phyloP scores from a whole-genome alignment of 805 yeast genomes.

The Schizosaccharomyces octosporus region DNA sequence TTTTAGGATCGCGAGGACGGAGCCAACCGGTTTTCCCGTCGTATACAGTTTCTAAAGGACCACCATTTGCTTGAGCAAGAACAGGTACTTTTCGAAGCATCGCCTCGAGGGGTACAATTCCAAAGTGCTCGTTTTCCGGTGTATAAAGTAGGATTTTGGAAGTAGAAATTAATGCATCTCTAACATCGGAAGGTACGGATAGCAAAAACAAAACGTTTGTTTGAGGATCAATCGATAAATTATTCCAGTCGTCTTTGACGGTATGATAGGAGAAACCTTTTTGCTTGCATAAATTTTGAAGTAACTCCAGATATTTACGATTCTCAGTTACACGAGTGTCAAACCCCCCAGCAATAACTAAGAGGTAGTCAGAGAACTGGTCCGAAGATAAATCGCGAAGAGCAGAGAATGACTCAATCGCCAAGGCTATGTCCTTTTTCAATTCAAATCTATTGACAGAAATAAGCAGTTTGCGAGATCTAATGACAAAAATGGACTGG shows the following conservation, averaged over 20 bases:
- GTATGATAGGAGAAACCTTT: slow-evolving; percentile 25
- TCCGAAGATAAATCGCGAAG: slow-evolving; percentile 13
- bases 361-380: slow-evolving; percentile 16
- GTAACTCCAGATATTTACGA: slow-evolving; percentile 38
- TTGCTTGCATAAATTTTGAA: slow-evolving; percentile 25
- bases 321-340: slow-evolving; percentile 58
- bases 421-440: slow-evolving; percentile 60
- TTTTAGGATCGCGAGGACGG: slow-evolving; percentile 12
- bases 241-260: slow-evolving; percentile 10
- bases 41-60: slow-evolving; percentile 63
- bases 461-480: slow-evolving; percentile 21
- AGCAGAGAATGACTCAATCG: slow-evolving; percentile 38
- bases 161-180: slow-evolving; percentile 32
- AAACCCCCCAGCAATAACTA: slow-evolving; percentile 73
- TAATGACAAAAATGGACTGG: not conserved
- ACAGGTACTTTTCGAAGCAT: slow-evolving; percentile 70
- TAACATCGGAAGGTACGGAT: slow-evolving; percentile 42
- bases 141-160: slow-evolving; percentile 56
- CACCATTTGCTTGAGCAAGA: slow-evolving; percentile 69
- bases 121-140: slow-evolving; percentile 82
- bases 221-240: not conserved
- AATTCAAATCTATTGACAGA: slow-evolving; percentile 77
- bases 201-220: slow-evolving; percentile 51
- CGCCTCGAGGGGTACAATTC: slow-evolving; percentile 90
- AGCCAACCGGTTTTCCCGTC: slow-evolving; percentile 19